Evolutionary conservation across 1,284 basidiomycete species (phyloP).

Genomic region (Schizophyllum amplum): DNA sequence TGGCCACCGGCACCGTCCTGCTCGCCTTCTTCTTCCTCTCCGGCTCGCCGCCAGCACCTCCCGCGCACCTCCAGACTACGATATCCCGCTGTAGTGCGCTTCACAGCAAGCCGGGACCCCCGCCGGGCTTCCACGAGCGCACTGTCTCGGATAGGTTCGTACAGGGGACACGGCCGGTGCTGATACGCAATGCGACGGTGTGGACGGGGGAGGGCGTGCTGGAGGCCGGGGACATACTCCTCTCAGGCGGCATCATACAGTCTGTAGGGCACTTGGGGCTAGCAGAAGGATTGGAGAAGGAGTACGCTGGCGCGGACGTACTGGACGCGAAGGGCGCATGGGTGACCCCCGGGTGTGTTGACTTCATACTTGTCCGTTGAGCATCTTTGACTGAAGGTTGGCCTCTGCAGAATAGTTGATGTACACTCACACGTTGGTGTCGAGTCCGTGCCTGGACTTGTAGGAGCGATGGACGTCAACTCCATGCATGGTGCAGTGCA

Average conservation of each 20-base stretch:
- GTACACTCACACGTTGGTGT: constrained; percentile 60
- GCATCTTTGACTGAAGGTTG: too few relatives aligned
- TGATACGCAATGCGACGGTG: not conserved
- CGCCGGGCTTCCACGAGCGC: not conserved
- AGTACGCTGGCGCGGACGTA: constrained; percentile 1
- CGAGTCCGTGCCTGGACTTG: constrained; percentile 33
- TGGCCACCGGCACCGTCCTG: too few relatives aligned
- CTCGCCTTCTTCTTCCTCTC: not conserved
- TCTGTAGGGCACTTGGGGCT: not conserved
- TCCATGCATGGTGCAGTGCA: constrained; percentile 30
- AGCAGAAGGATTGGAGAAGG: not conserved
- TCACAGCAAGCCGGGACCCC: not conserved
- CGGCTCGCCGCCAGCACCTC: too few relatives aligned
- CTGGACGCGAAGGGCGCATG: not conserved
- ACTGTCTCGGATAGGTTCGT: not conserved
- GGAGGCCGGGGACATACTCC: not conserved
- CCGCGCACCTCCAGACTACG: not conserved
- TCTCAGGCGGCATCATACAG: not conserved
- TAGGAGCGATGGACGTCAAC: constrained; percentile 32
- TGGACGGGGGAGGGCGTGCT: not conserved
- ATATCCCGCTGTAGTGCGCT: not conserved
- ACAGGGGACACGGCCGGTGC: not conserved
- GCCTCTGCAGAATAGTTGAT: constrained; percentile 33
- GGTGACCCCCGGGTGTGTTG: not conserved
- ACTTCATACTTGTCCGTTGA: too few relatives aligned